Percentiles rank a stretch among this genome's conserved stretches.
phyloP scores from a whole-genome alignment of 768 basidiomycete genomes.

The Boletus vinaceobasis region DNA sequence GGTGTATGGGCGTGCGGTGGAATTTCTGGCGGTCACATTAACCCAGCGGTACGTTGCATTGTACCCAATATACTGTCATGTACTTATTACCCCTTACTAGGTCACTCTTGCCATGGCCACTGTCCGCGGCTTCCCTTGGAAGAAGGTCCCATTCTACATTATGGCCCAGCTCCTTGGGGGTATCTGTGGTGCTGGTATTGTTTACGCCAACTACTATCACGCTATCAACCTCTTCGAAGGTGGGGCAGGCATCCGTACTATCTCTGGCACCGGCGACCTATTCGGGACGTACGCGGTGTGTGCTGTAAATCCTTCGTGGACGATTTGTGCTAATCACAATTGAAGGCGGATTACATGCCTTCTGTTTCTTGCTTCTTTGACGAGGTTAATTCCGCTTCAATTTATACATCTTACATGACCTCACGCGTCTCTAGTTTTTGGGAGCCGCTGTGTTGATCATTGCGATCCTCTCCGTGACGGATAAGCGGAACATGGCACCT shows the following conservation, averaged over 20 bases:
- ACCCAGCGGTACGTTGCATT: conserved; percentile 54
- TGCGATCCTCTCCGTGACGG: conserved; percentile 50
- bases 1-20: conserved; percentile 67
- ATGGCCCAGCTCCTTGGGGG: conserved; percentile 62
- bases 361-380: conserved; percentile 44
- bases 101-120: conserved; percentile 68
- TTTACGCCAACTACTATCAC: conserved; percentile 65
- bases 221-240: conserved; percentile 67
- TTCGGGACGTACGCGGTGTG: conserved; percentile 63
- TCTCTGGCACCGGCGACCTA: conserved; percentile 51
- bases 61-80: background rate
- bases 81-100: conserved; percentile 32
- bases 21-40: conserved; percentile 73
- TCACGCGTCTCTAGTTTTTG: conserved; percentile 41
- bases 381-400: conserved; percentile 30
- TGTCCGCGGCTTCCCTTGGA: conserved; percentile 74
- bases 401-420: background rate
- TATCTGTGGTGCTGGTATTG: conserved; percentile 51
- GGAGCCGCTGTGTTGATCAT: conserved; percentile 53
- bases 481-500: conserved; percentile 48
- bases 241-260: conserved; percentile 49
- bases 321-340: conserved; percentile 7
- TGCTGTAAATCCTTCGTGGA: background rate
- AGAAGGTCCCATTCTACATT: conserved; percentile 72
- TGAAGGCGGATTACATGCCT: conserved; percentile 41